Evolutionary conservation across 139 green algal species (phyloP), one percentile per base, ranked within the genome.

Genomic region (Nannochloris sp.): DNA sequence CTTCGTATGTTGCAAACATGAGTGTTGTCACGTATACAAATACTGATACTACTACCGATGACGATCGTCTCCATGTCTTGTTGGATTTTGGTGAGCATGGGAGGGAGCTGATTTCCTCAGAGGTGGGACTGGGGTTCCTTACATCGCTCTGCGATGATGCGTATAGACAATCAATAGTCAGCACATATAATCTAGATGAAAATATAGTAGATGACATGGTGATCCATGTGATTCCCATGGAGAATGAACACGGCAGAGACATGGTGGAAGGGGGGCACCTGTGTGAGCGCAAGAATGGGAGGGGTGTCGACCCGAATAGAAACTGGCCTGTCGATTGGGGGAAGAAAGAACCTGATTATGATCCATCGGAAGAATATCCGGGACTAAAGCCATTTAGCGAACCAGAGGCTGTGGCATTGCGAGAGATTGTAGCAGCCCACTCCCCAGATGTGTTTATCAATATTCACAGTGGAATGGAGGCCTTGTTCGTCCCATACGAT

Each of bases 251-350:
- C n/a, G 93, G 92, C 1, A 77, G 92, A 4, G 75, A 75, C 31
- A 53, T 72, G 4, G 85, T 98, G 56, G 92, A 98, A 65, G 49
- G 13, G 0, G 89, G 88, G 5, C 40, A 79, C 44, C 62, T 95
- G 23, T 98, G 93, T 73, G 91, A 97, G 73, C 84, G 93, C 20
- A 97, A 97, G 56, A 98, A 98, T 68, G 93, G 93, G 5, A 79
- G 92, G 2, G 93, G 93, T 6, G 93, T 99, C 56, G 93, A 99
- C 72, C 73, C 83, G 61, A 98, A 98, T 73, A 78, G 93, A 37
- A 99, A 99, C 77, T 99, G 82, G 78, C 79, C 62, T 45, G 73
- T 97, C 30, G 85, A 99, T 76, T 99, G 91, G 91, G 93, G 93
- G 17, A 71, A 76, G 36, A 96, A 96, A 71, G 93, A 97, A 75